Percentiles rank a stretch among this genome's conserved stretches.
Evolutionary conservation across 2,329 filamentous ascomycete genomes (phyloP).

Genomic region (Reticulascus tulasneorum): DNA sequence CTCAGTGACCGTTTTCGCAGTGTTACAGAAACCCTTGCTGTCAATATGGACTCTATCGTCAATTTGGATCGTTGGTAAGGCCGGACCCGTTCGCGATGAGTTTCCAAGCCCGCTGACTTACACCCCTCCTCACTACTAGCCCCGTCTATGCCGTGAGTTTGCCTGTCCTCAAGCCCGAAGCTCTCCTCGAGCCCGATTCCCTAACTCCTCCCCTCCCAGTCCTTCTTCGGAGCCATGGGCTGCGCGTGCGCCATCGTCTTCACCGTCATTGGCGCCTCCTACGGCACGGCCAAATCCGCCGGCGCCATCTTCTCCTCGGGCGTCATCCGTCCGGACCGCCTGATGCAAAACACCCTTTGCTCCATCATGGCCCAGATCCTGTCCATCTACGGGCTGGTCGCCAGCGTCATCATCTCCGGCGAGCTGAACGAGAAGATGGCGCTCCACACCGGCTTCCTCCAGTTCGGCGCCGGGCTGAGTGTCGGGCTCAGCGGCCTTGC

Average conservation of each 20-base stretch:
- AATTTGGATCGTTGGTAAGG: constrained; percentile 33
- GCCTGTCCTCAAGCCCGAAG: neutral
- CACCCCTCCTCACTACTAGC: neutral
- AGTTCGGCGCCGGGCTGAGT: constrained; percentile 38
- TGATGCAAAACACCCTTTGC: constrained; percentile 42
- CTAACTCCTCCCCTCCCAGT: constrained; percentile 20
- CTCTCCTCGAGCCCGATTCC: neutral
- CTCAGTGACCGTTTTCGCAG: too few relatives aligned
- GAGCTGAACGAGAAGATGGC: constrained; percentile 35
- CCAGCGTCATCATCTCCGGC: constrained; percentile 39
- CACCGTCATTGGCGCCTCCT: constrained; percentile 45
- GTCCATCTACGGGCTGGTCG: constrained; percentile 43
- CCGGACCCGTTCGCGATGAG: too few relatives aligned
- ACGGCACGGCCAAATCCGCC: constrained; percentile 39
- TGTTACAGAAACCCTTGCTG: neutral
- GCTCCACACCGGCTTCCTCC: constrained; percentile 38
- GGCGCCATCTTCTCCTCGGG: constrained; percentile 40
- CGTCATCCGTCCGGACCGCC: constrained; percentile 38
- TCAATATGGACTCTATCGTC: constrained; percentile 25
- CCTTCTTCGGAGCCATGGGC: constrained; percentile 39
- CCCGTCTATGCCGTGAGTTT: too few relatives aligned
- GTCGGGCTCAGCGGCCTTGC: constrained; percentile 42
- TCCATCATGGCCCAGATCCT: constrained; percentile 46
- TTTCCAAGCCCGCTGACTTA: too few relatives aligned
- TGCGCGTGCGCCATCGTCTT: constrained; percentile 44